Conservation (phyloP, 495 filamentous ascomycete genomes). For the Penicillium paxilli region DNA sequence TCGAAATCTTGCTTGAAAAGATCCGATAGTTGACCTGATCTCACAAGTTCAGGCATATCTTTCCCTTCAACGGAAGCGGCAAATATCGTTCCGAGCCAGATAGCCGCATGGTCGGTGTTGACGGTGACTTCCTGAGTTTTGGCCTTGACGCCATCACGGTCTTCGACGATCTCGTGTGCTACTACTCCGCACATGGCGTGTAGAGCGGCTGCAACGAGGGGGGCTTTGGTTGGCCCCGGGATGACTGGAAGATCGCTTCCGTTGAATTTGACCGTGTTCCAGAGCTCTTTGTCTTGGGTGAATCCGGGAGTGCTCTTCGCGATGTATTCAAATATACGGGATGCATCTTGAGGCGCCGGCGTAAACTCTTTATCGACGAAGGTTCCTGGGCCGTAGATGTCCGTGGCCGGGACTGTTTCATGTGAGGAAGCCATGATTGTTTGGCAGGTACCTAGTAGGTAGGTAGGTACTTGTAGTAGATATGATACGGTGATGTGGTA, state of each 20-base stretch:
- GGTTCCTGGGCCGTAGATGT: slow-evolving; percentile 31
- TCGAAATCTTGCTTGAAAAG: background rate
- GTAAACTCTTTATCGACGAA: slow-evolving; percentile 26
- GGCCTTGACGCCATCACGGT: slow-evolving; percentile 17
- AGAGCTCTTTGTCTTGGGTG: slow-evolving; percentile 18
- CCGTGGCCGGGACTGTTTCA: slow-evolving; percentile 21
- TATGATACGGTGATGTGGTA: background rate
- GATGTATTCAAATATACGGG: slow-evolving; percentile 25
- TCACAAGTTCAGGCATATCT: slow-evolving; percentile 10
- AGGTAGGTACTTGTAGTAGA: background rate
- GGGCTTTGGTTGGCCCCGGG: slow-evolving; percentile 24
- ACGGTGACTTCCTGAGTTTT: slow-evolving; percentile 14
- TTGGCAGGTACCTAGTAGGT: background rate
- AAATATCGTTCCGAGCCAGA: slow-evolving; percentile 30
- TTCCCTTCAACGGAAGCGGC: slow-evolving; percentile 19
- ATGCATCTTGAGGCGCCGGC: slow-evolving; percentile 26
- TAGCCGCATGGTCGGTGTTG: slow-evolving; percentile 30
- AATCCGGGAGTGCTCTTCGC: slow-evolving; percentile 25
- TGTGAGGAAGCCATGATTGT: slow-evolving; percentile 6
- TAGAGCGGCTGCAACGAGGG: slow-evolving; percentile 28
- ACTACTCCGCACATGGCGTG: slow-evolving; percentile 33
- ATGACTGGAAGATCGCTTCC: slow-evolving; percentile 23
- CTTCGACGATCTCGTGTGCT: slow-evolving; percentile 26
- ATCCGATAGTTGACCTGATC: background rate
- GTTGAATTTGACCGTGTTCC: slow-evolving; percentile 29